A percentile compares a stretch with the other conserved stretches of the same genome.
phyloP scores from a whole-genome alignment of 2,329 filamentous ascomycete genomes.

The Fusarium secorum region DNA sequence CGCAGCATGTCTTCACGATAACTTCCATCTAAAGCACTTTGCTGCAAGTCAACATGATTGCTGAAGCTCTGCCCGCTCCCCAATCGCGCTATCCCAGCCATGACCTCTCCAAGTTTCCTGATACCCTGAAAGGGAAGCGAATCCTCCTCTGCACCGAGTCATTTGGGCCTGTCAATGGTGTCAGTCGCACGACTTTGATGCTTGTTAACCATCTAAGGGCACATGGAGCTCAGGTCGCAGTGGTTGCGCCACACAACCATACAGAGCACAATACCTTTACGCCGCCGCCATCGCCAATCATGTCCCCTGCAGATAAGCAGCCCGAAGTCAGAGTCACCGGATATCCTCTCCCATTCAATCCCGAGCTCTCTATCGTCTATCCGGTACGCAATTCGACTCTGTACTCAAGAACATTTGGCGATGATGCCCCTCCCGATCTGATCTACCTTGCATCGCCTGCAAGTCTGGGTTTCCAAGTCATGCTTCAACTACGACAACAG shows the following conservation, averaged over 20 bases:
- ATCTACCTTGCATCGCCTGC: constrained; percentile 76
- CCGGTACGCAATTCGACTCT: constrained; percentile 71
- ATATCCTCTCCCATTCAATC: constrained; percentile 75
- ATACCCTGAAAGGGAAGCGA: constrained; percentile 64
- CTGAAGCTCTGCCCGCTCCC: background rate
- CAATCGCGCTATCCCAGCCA: constrained; percentile 39
- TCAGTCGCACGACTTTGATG: constrained; percentile 74
- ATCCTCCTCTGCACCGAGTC: constrained; percentile 75
- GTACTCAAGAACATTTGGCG: constrained; percentile 66
- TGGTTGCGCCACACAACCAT: constrained; percentile 70
- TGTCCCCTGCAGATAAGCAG: constrained; percentile 46
- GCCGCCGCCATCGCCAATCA: constrained; percentile 49
- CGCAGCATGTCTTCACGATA: background rate
- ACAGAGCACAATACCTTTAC: constrained; percentile 63
- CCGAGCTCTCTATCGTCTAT: constrained; percentile 73
- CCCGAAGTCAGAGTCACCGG: constrained; percentile 67
- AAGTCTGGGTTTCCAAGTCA: constrained; percentile 73
- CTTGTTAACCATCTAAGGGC: constrained; percentile 71
- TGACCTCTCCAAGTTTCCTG: constrained; percentile 56
- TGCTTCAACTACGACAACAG: constrained; percentile 72
- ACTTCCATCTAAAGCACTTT: background rate
- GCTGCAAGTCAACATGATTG: constrained; percentile 21
- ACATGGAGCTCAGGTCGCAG: constrained; percentile 70
- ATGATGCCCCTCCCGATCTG: constrained; percentile 62
- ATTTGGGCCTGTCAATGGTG: constrained; percentile 77